phyloP scores from a whole-genome alignment of 1,284 basidiomycete species.

The Ustilago curta region DNA sequence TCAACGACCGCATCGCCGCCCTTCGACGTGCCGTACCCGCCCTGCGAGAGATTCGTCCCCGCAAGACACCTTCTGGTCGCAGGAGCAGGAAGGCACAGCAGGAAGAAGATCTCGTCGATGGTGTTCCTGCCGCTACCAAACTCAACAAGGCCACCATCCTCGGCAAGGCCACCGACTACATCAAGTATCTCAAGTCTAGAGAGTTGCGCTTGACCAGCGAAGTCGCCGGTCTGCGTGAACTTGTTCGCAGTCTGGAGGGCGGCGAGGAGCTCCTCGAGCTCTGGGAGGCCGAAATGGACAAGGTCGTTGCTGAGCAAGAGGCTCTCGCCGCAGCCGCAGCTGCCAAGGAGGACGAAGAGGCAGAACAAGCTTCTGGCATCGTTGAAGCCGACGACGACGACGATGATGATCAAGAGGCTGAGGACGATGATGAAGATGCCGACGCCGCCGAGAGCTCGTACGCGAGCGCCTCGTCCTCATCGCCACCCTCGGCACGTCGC shows the following conservation, averaged over 20 bases:
- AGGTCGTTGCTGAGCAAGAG: slow-evolving; percentile 49
- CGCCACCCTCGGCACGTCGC: slow-evolving; percentile 37
- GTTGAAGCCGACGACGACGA: slow-evolving; percentile 51
- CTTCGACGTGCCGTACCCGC: slow-evolving; percentile 82
- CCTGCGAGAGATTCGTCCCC: slow-evolving; percentile 71
- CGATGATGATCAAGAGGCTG: slow-evolving; percentile 55
- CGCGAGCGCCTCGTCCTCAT: slow-evolving; percentile 36
- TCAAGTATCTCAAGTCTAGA: slow-evolving; percentile 65
- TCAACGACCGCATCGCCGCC: slow-evolving; percentile 67
- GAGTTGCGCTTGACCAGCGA: slow-evolving; percentile 62
- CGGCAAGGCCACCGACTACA: slow-evolving; percentile 68
- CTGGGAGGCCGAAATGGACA: slow-evolving; percentile 64
- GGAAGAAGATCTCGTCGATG: slow-evolving; percentile 65
- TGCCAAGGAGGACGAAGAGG: slow-evolving; percentile 54
- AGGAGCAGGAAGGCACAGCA: slow-evolving; percentile 57
- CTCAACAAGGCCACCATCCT: slow-evolving; percentile 69
- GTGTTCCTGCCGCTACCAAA: slow-evolving; percentile 67
- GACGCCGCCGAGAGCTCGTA: slow-evolving; percentile 42
- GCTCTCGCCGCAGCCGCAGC: slow-evolving; percentile 37
- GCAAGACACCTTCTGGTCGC: slow-evolving; percentile 54
- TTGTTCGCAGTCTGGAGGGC: slow-evolving; percentile 63
- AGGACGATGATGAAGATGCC: slow-evolving; percentile 50
- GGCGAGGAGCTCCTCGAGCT: slow-evolving; percentile 66
- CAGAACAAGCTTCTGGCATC: slow-evolving; percentile 21
- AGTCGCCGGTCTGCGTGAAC: slow-evolving; percentile 59